Conservation (phyloP, 2,329 filamentous ascomycete genomes). For the Biscogniauxia sp. region DNA sequence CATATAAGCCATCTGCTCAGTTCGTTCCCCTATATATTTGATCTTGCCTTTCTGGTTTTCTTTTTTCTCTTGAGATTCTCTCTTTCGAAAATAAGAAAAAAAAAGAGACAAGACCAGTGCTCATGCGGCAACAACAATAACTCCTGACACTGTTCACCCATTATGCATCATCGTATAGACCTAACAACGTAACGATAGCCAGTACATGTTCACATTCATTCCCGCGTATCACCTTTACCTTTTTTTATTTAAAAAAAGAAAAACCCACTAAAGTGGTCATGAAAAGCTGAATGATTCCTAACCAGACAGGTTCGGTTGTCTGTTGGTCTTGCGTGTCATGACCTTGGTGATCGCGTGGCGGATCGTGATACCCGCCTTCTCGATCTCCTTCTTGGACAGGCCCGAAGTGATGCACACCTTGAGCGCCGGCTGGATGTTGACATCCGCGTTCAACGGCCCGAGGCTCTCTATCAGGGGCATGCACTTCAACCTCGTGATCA, state of each 20-base stretch:
- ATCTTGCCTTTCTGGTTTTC: not conserved
- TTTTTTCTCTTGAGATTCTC: too few relatives aligned
- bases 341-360: slow-evolving; percentile 93
- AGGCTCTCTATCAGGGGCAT: slow-evolving; percentile 64
- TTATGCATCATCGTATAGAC: not conserved
- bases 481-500: slow-evolving; percentile 83
- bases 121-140: not conserved
- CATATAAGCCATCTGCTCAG: slow-evolving; percentile 13
- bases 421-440: slow-evolving; percentile 73
- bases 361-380: slow-evolving; percentile 86
- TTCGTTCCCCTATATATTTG: slow-evolving; percentile 10
- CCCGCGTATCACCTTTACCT: slow-evolving; percentile 4
- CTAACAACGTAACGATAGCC: not conserved
- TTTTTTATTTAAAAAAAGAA: too few relatives aligned
- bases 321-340: slow-evolving; percentile 63
- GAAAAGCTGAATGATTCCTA: slow-evolving; percentile 27
- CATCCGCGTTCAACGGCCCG: slow-evolving; percentile 64
- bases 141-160: not conserved
- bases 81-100: not conserved
- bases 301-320: slow-evolving; percentile 40
- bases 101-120: not conserved
- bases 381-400: slow-evolving; percentile 88
- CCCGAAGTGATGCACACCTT: slow-evolving; percentile 90
- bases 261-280: slow-evolving; percentile 3
- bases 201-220: slow-evolving; percentile 6